Conservation (phyloP, 2,329 filamentous ascomycete species). For the Exophiala sp. region DNA sequence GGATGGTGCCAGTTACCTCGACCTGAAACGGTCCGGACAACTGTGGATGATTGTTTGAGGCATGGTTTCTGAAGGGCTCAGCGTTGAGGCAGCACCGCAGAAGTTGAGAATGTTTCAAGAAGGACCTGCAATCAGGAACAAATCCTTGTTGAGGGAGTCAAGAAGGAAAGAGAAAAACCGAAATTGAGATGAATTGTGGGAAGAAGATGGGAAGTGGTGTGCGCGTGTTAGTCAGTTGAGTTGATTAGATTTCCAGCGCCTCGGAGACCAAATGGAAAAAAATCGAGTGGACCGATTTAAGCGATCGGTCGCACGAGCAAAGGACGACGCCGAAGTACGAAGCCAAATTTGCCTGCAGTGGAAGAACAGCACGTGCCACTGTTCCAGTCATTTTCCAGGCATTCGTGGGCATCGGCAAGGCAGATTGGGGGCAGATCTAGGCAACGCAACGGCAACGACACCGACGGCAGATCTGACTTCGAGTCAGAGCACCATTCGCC, state of each 20-base stretch:
- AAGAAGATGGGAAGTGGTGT: not conserved
- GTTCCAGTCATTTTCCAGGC: not conserved
- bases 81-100: slow-evolving; percentile 8
- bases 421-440: not conserved
- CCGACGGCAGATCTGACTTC: too few relatives aligned
- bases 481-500: too few relatives aligned
- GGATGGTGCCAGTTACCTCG: slow-evolving; percentile 20
- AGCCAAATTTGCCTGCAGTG: not conserved
- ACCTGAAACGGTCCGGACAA: slow-evolving; percentile 20
- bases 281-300: not conserved
- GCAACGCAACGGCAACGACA: too few relatives aligned
- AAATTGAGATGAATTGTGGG: not conserved
- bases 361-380: not conserved
- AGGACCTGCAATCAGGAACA: not conserved
- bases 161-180: slow-evolving; percentile 1
- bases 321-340: not conserved
- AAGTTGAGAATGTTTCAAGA: not conserved
- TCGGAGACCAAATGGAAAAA: not conserved
- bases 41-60: slow-evolving; percentile 12
- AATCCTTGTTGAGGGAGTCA: not conserved
- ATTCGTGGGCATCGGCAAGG: not conserved
- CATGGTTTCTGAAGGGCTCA: slow-evolving; percentile 19
- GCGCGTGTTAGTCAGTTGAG: too few relatives aligned
- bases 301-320: not conserved
- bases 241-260: too few relatives aligned